A percentile compares a stretch with the other conserved stretches of the same genome.
phyloP scores from a whole-genome alignment of 2,329 filamentous ascomycete genomes.

The Blumeria hordei region DNA sequence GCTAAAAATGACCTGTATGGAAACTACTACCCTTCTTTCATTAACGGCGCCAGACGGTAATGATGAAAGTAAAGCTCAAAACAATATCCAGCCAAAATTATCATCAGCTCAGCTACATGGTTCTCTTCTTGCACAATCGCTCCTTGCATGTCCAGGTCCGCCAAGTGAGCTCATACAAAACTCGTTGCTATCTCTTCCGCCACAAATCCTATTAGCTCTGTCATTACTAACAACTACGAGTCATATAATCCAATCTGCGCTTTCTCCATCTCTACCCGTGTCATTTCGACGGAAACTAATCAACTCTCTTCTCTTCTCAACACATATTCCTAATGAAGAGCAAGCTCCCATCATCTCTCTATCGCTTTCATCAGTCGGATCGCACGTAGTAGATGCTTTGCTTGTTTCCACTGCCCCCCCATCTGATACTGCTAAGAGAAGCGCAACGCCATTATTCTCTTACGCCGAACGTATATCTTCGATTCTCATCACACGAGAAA shows the following conservation, averaged over 20 bases:
- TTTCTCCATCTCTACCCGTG: conserved; percentile 29
- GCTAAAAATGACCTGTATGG: conserved; percentile 33
- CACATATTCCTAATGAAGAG: conserved; percentile 1
- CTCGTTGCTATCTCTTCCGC: conserved; percentile 35
- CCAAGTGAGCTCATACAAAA: conserved; percentile 49
- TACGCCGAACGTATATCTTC: conserved; percentile 43
- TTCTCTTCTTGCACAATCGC: conserved; percentile 54
- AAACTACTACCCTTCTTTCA: conserved; percentile 23
- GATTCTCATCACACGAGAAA: conserved; percentile 33
- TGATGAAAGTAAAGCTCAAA: conserved; percentile 10
- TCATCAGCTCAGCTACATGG: conserved; percentile 45
- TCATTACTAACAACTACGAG: conserved; percentile 27
- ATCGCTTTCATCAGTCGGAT: conserved; percentile 34
- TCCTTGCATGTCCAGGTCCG: conserved; percentile 49
- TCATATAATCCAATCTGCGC: conserved; percentile 37
- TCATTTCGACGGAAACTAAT: conserved; percentile 39
- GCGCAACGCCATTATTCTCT: conserved; percentile 25
- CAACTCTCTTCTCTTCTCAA: conserved; percentile 25
- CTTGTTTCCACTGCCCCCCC: conserved; percentile 19
- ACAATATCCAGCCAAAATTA: conserved; percentile 11
- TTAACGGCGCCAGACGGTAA: conserved; percentile 16
- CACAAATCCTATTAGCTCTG: conserved; percentile 34
- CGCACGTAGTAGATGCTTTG: conserved; percentile 41
- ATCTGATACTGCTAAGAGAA: conserved; percentile 1
- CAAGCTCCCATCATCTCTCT: conserved; percentile 8